These are phyloP conservation scores for Tritrichomonas foetus DNA, from an alignment of 208 protist genomes.

Conservation along the genomic window DNA sequence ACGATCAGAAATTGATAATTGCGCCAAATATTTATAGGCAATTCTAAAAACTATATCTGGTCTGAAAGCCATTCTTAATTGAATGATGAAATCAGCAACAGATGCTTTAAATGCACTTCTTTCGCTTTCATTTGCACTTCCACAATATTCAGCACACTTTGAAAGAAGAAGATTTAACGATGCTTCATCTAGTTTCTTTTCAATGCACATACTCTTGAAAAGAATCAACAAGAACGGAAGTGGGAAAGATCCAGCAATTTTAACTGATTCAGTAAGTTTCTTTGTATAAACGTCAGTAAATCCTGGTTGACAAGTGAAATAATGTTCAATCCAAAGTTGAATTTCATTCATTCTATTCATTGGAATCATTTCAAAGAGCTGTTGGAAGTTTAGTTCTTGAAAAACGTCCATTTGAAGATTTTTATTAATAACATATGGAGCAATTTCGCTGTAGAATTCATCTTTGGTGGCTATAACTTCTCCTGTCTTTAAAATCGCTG, in stretches of 20 bases:
- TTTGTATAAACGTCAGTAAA: background rate
- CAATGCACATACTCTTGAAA: background rate
- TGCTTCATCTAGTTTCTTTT: background rate
- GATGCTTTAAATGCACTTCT: background rate
- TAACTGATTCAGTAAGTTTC: background rate
- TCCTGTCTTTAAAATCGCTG: too few species aligned
- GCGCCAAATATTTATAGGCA: background rate
- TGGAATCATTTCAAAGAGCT: too few species aligned
- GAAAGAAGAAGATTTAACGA: background rate
- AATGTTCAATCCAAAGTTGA: background rate
- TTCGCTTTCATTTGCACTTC: background rate
- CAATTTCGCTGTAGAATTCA: too few species aligned
- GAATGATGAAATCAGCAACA: background rate
- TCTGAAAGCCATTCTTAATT: background rate
- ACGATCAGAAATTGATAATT: background rate
- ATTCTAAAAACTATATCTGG: background rate
- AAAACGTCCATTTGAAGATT: too few species aligned
- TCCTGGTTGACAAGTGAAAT: background rate
- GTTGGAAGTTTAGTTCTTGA: too few species aligned
- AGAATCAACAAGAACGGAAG: background rate
- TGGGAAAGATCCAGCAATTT: background rate
- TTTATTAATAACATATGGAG: too few species aligned
- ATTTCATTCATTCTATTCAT: too few species aligned
- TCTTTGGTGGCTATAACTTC: too few species aligned
- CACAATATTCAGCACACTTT: background rate